Base-by-base conservation (phyloP, 2,329 filamentous ascomycete genomes). In the Colletotrichum destructivum region DNA sequence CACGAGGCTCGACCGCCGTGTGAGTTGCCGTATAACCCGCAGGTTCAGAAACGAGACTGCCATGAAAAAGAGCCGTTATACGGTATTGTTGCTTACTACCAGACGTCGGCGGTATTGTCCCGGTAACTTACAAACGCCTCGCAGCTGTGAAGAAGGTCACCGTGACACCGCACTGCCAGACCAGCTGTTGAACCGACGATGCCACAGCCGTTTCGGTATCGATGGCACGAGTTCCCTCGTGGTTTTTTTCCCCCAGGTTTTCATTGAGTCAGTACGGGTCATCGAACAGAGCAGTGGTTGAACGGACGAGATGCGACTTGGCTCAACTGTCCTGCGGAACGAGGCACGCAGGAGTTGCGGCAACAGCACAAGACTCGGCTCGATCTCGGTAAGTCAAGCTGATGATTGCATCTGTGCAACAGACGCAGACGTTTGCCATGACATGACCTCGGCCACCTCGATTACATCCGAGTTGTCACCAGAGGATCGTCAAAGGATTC, bases 401-500 rank as follows among this genome's bases (percentile, higher is more conserved):
- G 0, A 21, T 18, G 13, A 23, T 21, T n/a, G 12, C 35, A n/a
- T 42, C n/a, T 57, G 35, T 21, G 35, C 35, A 38, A 23, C 35
- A 38, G 54, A 57, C 35, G 35, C n/a, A 42, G 3, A 16, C 23
- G n/a, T 11, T 42, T 57, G 35, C 7, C 35, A 15, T 16, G 35
- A 23, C 35, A 57, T 42, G 35, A 9, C 35, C 35, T 35, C 9
- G 13, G 7, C 35, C 11, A 3, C 8, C 15, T 21, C n/a, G 21
- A 23, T 57, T n/a, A 11, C 15, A 31, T 2, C 11, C 38, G 15
- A 3, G 26, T 16, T n/a, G 31, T 47, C 9, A 35, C 9, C 18
- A 31, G 18, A 23, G 4, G 54, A 60, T 60, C 26, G 61, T 54
- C 62, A 60, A 69, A 69, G 54, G 44, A 54, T 69, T 38, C 35